Base-by-base conservation (phyloP, 768 basidiomycete species). In the Nidularia sp. region DNA sequence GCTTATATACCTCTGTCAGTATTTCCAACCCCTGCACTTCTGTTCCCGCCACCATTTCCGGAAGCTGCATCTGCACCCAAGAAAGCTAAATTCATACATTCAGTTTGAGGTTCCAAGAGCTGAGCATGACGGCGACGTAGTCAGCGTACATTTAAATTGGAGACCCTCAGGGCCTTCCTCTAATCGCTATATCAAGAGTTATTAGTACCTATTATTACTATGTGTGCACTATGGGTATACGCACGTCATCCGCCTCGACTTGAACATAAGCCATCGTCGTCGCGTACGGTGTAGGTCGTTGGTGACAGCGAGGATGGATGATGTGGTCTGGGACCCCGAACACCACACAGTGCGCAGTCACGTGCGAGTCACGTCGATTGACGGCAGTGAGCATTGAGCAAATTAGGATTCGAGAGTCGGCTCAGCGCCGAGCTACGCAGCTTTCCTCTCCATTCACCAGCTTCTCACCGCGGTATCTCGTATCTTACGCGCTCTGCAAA, bases 141-240 rank as follows among this genome's bases (percentile, higher is more conserved):
- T 29, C 49, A 44, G 61, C 71, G 55, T 64, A 83, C 86, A 86
- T 73, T 86, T 86, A 65, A 88, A 89, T 59, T 88, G 82, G 18
- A 89, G 77, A 39, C 82, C 80, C 55, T 85, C 83, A 9, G 80
- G 80, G 1, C 84, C 85, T 66, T 86, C 85, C 60, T 86, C 84
- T 44, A 86, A 57, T 45, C 72, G 76, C 0, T 13, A 18, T n/a
- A 34, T n/a, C 25, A 45, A 7, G 44, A 44, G 25, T 31, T n/a
- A 7, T n/a, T 39, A 50, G 49, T 7, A 32, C 12, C n/a, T 2
- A 41, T 25, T 25, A 25, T 48, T 10, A 3, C 12, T 42, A 42
- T 12, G 12, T 42, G 3, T 42, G 39, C 18, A 5, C 7, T 15
- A 35, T 5, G 5, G 34, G 10, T 22, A 12, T 6, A 66, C 78